Evolutionary conservation across 495 filamentous ascomycete species (phyloP), one percentile per base, ranked within the genome.

Genomic region (Penicillium canescens): DNA sequence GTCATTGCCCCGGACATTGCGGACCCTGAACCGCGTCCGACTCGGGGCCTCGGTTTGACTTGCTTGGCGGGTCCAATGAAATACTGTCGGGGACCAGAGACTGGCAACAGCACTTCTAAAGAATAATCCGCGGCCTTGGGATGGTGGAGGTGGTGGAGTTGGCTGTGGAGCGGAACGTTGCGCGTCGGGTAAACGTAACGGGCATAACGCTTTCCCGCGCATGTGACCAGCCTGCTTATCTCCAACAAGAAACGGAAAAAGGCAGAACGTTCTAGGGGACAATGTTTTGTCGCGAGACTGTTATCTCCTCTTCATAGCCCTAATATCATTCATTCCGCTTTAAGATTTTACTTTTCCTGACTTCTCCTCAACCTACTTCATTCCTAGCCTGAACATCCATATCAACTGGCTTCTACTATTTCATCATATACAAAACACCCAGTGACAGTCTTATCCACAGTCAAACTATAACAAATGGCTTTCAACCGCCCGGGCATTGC

Each of bases 401-500:
- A 14, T n/a, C n/a, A 42, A 1, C 12, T 10, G 6, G 35, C 1
- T 26, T 35, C 7, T 24, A 23, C 23, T 6, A 38, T 12, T 6
- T 37, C 35, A 4, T 7, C 6, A 14, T 38, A 49, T 7, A 24
- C 6, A 18, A 49, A n/a, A 26, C 14, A 4, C 23, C 6, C 14
- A 48, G 23, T 18, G 16, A 26, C 45, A 50, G 43, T 46, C 37
- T 46, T 28, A 47, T 24, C 38, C 38, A 11, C 33, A 52, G 24
- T 18, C 28, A 26, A 39, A 50, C 20, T 8, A 23, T 36, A 37
- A 34, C 54, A 68, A 49, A 75, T 75, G 69, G 62, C 57, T n/a
- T 49, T 48, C 49, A 72, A 71, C 63, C 72, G 73, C 31, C 70
- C 74, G 18, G 82, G 71, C 16, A 87, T 88, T 47, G 81, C 82